phyloP scores from a whole-genome alignment of 2,329 filamentous ascomycete genomes.

The Cladosporium sp. region DNA sequence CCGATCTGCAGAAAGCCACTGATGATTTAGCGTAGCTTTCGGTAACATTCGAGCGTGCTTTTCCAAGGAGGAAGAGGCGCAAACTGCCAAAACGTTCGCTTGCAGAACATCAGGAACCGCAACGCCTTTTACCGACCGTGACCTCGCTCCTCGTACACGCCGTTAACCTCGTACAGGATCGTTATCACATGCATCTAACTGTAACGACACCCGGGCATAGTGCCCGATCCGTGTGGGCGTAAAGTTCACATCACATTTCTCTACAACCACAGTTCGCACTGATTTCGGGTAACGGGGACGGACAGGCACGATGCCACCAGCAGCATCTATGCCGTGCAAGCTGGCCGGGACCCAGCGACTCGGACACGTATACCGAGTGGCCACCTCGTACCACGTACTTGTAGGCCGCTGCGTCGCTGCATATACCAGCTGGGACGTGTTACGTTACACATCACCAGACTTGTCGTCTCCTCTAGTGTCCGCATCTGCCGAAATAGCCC shows the following conservation, averaged over 20 bases:
- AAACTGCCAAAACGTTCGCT: not conserved
- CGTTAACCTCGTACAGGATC: not conserved
- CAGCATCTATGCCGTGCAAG: constrained; percentile 4
- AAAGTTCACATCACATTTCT: not conserved
- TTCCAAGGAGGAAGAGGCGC: not conserved
- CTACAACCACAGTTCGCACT: not conserved
- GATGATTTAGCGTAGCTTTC: not conserved
- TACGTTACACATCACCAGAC: not conserved
- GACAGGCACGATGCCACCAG: not conserved
- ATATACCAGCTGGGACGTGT: not conserved
- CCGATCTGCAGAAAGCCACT: constrained; percentile 13
- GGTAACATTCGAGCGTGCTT: not conserved
- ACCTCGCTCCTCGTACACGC: not conserved
- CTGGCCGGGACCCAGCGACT: constrained; percentile 1
- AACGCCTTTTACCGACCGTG: not conserved
- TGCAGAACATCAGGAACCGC: not conserved
- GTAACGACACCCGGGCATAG: not conserved
- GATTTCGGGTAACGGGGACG: constrained; percentile 1
- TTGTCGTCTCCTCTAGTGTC: not conserved
- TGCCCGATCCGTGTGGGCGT: not conserved
- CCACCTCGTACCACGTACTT: not conserved
- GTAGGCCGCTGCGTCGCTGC: not conserved
- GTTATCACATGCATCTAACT: not conserved
- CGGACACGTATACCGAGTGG: not conserved
- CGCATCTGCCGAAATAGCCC: not conserved